phyloP scores from a whole-genome alignment of 73 alveolate genomes.

The Paraurostyla sp. region DNA sequence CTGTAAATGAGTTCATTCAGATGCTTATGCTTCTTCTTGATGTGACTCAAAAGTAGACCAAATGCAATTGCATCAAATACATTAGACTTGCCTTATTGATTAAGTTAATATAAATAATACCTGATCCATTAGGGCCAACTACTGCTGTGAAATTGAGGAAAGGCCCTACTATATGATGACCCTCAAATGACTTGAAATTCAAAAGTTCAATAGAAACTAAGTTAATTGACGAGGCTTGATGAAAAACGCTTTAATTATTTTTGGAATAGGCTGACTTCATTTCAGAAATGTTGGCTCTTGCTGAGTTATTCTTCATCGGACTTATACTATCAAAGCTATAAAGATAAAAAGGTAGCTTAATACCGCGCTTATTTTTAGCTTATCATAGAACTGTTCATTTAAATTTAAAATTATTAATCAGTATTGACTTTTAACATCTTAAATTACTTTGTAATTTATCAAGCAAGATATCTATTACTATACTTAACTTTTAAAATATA shows the following conservation, averaged over 20 bases:
- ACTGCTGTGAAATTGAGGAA: constrained; percentile 94
- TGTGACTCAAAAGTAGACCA: constrained; percentile 90
- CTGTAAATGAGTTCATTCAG: constrained; percentile 87
- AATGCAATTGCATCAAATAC: constrained; percentile 97
- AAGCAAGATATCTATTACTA: too few relatives aligned
- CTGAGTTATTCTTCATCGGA: background rate
- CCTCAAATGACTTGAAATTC: constrained; percentile 97
- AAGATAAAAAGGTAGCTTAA: background rate
- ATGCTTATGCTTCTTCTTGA: constrained; percentile 84
- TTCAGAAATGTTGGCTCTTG: background rate
- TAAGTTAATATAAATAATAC: constrained; percentile 40
- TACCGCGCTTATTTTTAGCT: constrained; percentile 13
- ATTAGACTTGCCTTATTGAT: constrained; percentile 88
- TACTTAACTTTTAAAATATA: too few relatives aligned
- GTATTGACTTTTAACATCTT: background rate
- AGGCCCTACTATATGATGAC: constrained; percentile 94
- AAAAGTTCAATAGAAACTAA: constrained; percentile 77
- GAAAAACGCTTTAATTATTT: background rate
- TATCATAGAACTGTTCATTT: background rate
- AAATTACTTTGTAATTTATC: too few relatives aligned
- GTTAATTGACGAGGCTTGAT: background rate
- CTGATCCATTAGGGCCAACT: constrained; percentile 98
- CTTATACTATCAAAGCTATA: background rate
- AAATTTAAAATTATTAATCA: background rate
- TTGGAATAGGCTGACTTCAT: background rate